phyloP scores from a whole-genome alignment of 2,329 filamentous ascomycete genomes.

The Penicillium sp. region DNA sequence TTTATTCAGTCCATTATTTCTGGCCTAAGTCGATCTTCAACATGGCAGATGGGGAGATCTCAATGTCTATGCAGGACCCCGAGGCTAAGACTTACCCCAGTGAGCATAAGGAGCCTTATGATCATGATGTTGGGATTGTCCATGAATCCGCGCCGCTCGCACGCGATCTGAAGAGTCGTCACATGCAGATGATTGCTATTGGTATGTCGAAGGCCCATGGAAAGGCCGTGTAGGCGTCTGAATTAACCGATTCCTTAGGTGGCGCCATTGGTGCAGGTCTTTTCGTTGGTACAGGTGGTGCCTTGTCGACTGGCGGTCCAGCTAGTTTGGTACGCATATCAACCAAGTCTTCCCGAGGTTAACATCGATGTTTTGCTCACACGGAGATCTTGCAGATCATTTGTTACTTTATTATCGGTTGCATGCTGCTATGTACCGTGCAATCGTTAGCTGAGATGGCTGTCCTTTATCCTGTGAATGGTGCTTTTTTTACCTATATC shows the following conservation, averaged over 20 bases:
- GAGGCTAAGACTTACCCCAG: background rate
- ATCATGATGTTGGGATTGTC: background rate
- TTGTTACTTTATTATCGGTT: background rate
- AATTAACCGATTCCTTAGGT: background rate
- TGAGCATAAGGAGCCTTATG: background rate
- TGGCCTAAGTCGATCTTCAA: background rate
- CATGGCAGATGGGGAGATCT: background rate
- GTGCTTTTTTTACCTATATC: background rate
- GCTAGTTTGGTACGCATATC: background rate
- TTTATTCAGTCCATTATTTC: background rate
- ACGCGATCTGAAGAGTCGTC: background rate
- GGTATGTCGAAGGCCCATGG: background rate
- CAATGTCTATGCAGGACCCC: background rate
- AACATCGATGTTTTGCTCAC: background rate
- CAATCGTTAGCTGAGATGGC: background rate
- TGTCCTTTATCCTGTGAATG: background rate
- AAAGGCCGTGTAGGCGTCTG: background rate
- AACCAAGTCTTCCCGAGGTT: background rate
- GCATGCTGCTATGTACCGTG: background rate
- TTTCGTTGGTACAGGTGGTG: background rate
- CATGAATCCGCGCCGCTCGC: background rate
- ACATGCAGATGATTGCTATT: slow-evolving; percentile 5
- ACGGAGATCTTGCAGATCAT: background rate
- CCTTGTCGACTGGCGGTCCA: background rate
- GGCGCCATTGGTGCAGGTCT: background rate